Evolutionary conservation across 192 early-diverging fungal species (phyloP), one percentile per base, ranked within the genome.

Genomic region (Mortierella alpina): DNA sequence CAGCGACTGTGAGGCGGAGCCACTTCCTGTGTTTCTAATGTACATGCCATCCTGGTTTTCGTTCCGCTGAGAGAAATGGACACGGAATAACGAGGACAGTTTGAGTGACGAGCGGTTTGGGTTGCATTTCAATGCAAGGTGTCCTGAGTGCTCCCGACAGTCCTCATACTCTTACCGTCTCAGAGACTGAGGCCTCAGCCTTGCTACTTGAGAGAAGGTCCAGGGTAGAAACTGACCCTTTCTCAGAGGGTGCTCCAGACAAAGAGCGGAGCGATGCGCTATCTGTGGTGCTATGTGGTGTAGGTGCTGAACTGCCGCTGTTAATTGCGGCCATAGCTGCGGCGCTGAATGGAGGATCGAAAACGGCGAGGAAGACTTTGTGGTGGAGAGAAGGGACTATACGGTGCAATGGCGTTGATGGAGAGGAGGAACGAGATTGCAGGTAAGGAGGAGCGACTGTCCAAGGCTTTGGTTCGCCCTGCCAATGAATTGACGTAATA

Each of bases 1-100:
- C 31, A 77, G 45, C 7, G 74, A 69, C 8, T 70, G 52, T n/a
- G 74, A 77, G 5, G 74, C 74, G n/a, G 55, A 65, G 44, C 46
- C 44, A 50, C 42, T 46, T 23, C 14, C 12, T 68, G 17, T 17
- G 22, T 15, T 39, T 13, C 18, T 22, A 1, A 51, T 23, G 6
- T 40, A 1, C 13, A 54, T 70, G 20, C 62, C 47, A 44, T 50
- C 44, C 62, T 70, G 52, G 1, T 49, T 56, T 42, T 10, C 10
- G 42, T 48, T 63, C 45, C 31, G 51, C 31, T 31, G 31, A 31
- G 51, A 22, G 39, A 1, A 40, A 40, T 13, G 49, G 22, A 53
- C n/a, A n/a, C 59, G 45, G 40, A 49, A 58, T 13, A 57, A n/a
- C 13, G 46, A 46, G 7, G 47, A 50, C 15, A 9, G 48, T 10